phyloP scores from a whole-genome alignment of 2,329 filamentous ascomycete genomes.

The Hypoxylon sp. region DNA sequence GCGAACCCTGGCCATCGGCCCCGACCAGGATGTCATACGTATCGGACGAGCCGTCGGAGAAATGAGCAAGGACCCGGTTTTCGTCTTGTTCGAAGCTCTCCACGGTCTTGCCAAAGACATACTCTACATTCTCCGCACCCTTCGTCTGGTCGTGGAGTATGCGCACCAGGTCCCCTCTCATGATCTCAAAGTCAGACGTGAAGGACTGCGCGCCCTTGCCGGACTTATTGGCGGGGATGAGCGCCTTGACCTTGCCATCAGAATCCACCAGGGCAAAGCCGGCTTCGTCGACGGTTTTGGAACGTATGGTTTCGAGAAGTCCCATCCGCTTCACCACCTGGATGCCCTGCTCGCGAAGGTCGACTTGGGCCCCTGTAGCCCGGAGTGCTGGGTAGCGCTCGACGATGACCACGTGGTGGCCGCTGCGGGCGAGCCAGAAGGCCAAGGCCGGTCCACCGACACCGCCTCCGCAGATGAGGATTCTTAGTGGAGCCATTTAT shows the following conservation, averaged over 20 bases:
- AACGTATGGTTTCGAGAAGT: conserved; percentile 56
- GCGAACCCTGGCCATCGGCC: conserved; percentile 68
- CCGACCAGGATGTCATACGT: conserved; percentile 68
- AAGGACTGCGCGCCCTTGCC: conserved; percentile 53
- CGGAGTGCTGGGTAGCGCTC: conserved; percentile 59
- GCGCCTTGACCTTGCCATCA: conserved; percentile 47
- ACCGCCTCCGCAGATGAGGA: conserved; percentile 59
- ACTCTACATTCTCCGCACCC: conserved; percentile 39
- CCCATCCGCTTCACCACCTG: conserved; percentile 59
- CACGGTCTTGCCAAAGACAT: conserved; percentile 51
- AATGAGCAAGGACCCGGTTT: conserved; percentile 50
- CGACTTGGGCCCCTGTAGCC: conserved; percentile 61
- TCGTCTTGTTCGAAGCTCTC: conserved; percentile 51
- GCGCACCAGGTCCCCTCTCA: conserved; percentile 55
- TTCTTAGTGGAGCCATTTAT: conserved; percentile 52
- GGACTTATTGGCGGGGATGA: conserved; percentile 51
- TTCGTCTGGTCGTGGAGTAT: conserved; percentile 51
- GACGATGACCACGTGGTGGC: conserved; percentile 59
- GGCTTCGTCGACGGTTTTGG: conserved; percentile 57
- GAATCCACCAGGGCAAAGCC: conserved; percentile 59
- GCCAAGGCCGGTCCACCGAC: conserved; percentile 60
- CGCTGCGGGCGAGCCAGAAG: conserved; percentile 56
- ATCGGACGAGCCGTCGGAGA: conserved; percentile 61
- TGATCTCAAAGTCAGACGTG: conserved; percentile 57
- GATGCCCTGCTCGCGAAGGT: conserved; percentile 61